Percentiles rank a stretch among this genome's conserved stretches.
Evolutionary conservation across 1,284 basidiomycete genomes (phyloP).

Genomic region (Ustilago sp.): DNA sequence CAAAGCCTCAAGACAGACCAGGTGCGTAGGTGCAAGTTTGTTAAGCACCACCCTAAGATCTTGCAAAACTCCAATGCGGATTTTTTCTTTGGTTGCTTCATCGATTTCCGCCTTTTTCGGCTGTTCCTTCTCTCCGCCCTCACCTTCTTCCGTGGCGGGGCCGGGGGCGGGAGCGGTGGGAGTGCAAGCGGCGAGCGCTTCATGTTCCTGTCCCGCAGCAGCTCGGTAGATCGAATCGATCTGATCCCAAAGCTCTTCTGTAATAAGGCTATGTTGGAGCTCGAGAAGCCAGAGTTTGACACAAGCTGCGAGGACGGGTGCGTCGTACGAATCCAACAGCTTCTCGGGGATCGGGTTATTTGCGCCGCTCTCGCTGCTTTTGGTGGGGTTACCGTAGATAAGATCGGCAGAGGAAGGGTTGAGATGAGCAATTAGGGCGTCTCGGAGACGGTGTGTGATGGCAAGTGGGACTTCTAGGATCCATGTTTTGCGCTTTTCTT

Average conservation of each 20-base stretch:
- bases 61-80: slow-evolving; percentile 74
- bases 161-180: slow-evolving; percentile 12
- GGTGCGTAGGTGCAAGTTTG: slow-evolving; percentile 81
- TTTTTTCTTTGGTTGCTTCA: slow-evolving; percentile 78
- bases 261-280: slow-evolving; percentile 58
- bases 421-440: slow-evolving; percentile 76
- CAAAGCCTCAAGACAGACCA: slow-evolving; percentile 83
- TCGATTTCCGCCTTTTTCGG: slow-evolving; percentile 74
- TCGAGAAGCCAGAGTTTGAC: slow-evolving; percentile 80
- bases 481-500: slow-evolving; percentile 89
- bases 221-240: slow-evolving; percentile 63
- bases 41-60: slow-evolving; percentile 79
- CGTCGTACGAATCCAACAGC: slow-evolving; percentile 80
- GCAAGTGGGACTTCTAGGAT: slow-evolving; percentile 81
- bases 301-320: slow-evolving; percentile 84
- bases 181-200: slow-evolving; percentile 26
- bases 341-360: slow-evolving; percentile 70
- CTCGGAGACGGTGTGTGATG: slow-evolving; percentile 83
- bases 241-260: slow-evolving; percentile 61
- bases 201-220: slow-evolving; percentile 56
- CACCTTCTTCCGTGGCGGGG: slow-evolving; percentile 13
- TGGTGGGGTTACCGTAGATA: slow-evolving; percentile 29
- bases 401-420: slow-evolving; percentile 39
- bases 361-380: slow-evolving; percentile 4
- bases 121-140: neutral